Evolutionary conservation across 257 asterid species (phyloP), one percentile per base, ranked within the genome.

Genomic region (Agastache rugosa): DNA sequence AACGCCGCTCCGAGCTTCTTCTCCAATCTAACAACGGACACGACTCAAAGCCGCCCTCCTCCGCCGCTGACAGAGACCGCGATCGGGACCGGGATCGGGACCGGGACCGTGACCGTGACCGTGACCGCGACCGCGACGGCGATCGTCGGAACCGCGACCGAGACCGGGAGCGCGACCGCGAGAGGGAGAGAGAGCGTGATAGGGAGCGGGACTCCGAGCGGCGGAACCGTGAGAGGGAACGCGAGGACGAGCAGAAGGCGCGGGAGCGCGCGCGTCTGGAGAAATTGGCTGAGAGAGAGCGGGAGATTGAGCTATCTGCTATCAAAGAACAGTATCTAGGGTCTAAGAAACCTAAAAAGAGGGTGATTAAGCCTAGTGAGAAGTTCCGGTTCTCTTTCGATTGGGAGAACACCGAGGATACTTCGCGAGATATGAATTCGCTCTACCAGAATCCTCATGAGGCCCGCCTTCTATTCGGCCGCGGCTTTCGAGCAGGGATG

Each of bases 341-440:
- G 19, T 85, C 89, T 4, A 85, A 85, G 69, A 87, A 85, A 50
- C 92, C 88, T 53, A 87, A 85, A 73, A 87, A 85, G 76, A 80
- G 87, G 65, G 81, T 83, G 50, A 83, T 87, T 74, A 84, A 81
- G 63, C 88, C 86, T 8, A 84, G 86, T 48, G 87, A 86, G 80
- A 82, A 84, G 77, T 86, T 79, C 27, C 71, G 88, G 8, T 84
- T 84, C 76, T 86, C 90, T 5, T 86, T 86, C 41, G 90, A 86
- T 29, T 86, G 88, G 88, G 90, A 86, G 77, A 86, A 86, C 71
- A 79, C 91, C 1, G 91, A 86, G 82, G 91, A 86, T 75, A 86
- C 91, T 15, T 86, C 91, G 8, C 87, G 88, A 2, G 87, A 86
- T 56, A 86, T 80, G 87, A 86, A 86, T 47, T 63, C 78, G 15